These are phyloP conservation scores for Edaphochlamys debaryana DNA, from an alignment of 139 green algal species.

Conservation along the genomic window DNA sequence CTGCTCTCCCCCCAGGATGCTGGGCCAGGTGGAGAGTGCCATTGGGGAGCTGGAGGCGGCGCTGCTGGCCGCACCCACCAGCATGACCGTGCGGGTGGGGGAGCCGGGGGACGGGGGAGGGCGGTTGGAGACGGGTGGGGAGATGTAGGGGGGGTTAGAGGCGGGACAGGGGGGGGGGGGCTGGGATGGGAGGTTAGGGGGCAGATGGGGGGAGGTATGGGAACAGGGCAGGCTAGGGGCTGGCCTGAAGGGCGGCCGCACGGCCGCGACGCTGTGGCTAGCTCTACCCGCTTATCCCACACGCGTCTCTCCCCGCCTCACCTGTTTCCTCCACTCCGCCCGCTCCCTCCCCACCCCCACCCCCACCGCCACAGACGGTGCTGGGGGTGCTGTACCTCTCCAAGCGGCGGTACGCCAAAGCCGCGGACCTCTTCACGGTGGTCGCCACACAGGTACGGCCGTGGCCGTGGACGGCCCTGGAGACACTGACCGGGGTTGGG, in stretches of 20 bases:
- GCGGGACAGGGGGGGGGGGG: not conserved
- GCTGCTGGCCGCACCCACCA: constrained; percentile 5
- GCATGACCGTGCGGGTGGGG: constrained; percentile 39
- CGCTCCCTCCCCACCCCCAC: not conserved
- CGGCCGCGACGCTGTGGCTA: no score
- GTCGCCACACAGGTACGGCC: no score
- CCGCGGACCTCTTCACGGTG: constrained; percentile 21
- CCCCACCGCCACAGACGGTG: not conserved
- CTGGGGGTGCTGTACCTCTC: constrained; percentile 32
- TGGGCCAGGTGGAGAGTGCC: constrained; percentile 9
- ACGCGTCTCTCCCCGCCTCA: no score
- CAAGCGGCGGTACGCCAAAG: constrained; percentile 24
- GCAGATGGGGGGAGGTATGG: not conserved
- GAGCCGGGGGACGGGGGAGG: not conserved
- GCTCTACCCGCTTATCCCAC: no score
- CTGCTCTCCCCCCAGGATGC: not conserved
- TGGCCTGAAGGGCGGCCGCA: no score
- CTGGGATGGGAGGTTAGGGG: not conserved
- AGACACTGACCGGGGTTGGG: no score
- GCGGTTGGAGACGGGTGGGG: not conserved
- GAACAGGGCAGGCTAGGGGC: no score
- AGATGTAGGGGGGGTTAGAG: not conserved
- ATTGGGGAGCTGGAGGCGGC: constrained; percentile 30
- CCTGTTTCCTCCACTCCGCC: not conserved
- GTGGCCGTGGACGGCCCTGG: no score